phyloP scores from a whole-genome alignment of 805 yeast species.

The Candida ulmi region DNA sequence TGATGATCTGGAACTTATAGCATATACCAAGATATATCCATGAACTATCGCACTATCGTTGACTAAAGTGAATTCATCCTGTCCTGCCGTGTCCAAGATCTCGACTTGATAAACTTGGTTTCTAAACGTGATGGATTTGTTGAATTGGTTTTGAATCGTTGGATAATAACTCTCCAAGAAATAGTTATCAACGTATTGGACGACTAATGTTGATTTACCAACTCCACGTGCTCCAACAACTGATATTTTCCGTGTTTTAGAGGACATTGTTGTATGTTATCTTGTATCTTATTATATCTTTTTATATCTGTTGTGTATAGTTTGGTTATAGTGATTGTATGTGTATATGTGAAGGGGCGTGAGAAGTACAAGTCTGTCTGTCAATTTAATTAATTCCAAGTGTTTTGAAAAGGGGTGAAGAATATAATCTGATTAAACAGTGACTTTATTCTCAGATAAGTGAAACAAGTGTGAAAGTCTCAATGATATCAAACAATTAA shows the following conservation, averaged over 20 bases:
- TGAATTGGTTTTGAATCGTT: slow-evolving; percentile 81
- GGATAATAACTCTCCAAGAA: slow-evolving; percentile 89
- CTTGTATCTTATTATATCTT: too few species aligned
- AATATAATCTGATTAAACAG: too few species aligned
- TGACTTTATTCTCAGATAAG: too few species aligned
- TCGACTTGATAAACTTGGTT: slow-evolving; percentile 77
- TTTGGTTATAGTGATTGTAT: neutral
- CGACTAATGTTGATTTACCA: slow-evolving; percentile 81
- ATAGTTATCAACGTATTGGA: slow-evolving; percentile 81
- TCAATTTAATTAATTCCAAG: too few species aligned
- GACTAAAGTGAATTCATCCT: slow-evolving; percentile 80
- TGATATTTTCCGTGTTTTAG: slow-evolving; percentile 63
- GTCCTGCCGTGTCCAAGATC: slow-evolving; percentile 89
- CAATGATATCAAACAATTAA: too few species aligned
- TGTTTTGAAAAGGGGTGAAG: too few species aligned
- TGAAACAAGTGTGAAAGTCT: too few species aligned
- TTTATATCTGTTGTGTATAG: too few species aligned
- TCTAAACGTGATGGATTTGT: slow-evolving; percentile 60
- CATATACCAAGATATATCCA: slow-evolving; percentile 78
- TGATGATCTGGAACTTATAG: slow-evolving; percentile 71
- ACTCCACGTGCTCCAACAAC: slow-evolving; percentile 86
- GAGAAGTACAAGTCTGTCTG: too few species aligned
- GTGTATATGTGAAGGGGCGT: too few species aligned
- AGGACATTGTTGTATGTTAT: slow-evolving; percentile 20
- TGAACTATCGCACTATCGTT: slow-evolving; percentile 75